Conservation (phyloP, 306 rosid genomes). For the Casuarina equisetifolia region DNA sequence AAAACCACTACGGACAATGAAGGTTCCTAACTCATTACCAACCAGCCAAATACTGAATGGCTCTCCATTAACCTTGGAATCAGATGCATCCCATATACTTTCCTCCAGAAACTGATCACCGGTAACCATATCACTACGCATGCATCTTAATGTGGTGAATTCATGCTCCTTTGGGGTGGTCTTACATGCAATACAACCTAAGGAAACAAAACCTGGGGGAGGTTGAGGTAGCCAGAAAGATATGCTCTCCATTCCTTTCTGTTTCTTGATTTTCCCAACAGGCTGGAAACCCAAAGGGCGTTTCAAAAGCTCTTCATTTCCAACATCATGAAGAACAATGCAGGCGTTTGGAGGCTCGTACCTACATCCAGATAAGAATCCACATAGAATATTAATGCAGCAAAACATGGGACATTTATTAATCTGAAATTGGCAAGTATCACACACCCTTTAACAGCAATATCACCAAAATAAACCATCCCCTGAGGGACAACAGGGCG, state of each 20-base stretch:
- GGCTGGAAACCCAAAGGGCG: conserved; percentile 77
- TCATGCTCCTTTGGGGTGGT: conserved; percentile 73
- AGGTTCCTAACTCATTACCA: conserved; percentile 87
- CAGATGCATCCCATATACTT: conserved; percentile 89
- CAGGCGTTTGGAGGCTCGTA: conserved; percentile 91
- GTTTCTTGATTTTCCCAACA: conserved; percentile 85
- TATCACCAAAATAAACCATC: conserved; percentile 85
- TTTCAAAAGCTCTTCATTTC: conserved; percentile 65
- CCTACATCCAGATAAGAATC: conserved; percentile 42
- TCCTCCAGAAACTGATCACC: conserved; percentile 86
- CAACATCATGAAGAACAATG: conserved; percentile 71
- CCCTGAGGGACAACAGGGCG: conserved; percentile 85
- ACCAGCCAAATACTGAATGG: conserved; percentile 84
- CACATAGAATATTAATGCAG: conserved; percentile 16
- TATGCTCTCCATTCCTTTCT: conserved; percentile 74
- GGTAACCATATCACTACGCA: conserved; percentile 84
- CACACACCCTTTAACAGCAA: conserved; percentile 74
- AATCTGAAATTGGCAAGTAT: conserved; percentile 22
- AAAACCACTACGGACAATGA: conserved; percentile 74
- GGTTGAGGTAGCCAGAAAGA: conserved; percentile 97
- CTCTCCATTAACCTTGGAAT: conserved; percentile 52
- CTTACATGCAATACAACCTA: conserved; percentile 86
- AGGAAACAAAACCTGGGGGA: conserved; percentile 88
- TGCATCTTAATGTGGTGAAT: conserved; percentile 71
- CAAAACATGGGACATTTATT: conserved; percentile 2